Conservation (phyloP, 768 basidiomycete genomes). For the Phanerodontia chrysosporium region DNA sequence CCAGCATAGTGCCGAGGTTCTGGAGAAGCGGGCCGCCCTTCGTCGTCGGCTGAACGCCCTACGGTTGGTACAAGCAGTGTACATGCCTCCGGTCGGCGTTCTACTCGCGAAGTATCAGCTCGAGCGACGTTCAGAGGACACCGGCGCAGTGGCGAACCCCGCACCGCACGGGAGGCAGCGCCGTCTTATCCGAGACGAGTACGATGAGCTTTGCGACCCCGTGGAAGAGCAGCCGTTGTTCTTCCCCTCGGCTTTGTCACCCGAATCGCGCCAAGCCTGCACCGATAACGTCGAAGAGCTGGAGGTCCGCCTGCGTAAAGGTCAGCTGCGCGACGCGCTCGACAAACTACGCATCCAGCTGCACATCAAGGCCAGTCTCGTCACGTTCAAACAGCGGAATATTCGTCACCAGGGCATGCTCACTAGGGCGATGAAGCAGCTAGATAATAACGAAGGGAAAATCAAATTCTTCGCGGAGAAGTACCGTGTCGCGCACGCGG, state of each 20-base stretch:
- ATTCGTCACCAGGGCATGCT: conserved; percentile 10
- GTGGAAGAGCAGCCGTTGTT: conserved; percentile 3
- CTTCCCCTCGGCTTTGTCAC: conserved; percentile 10
- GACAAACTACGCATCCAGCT: conserved; percentile 15
- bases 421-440: conserved; percentile 5
- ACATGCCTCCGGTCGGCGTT: background rate
- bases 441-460: conserved; percentile 1
- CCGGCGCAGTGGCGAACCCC: background rate
- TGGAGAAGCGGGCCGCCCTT: conserved; percentile 8
- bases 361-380: conserved; percentile 12
- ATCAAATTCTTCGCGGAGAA: background rate
- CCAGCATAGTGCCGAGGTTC: background rate
- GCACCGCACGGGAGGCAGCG: background rate
- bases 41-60: background rate
- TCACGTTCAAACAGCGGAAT: conserved; percentile 10
- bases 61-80: background rate
- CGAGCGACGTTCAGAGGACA: background rate
- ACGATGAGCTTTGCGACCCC: no score
- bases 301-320: conserved; percentile 13
- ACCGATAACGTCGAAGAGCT: background rate
- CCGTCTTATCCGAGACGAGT: background rate
- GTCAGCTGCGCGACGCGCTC: conserved; percentile 14
- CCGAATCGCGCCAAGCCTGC: conserved; percentile 1
- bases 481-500: conserved; percentile 2
- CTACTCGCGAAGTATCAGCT: background rate